Base-by-base conservation (phyloP, 2,329 filamentous ascomycete species). In the Trichoderma asperellum region DNA sequence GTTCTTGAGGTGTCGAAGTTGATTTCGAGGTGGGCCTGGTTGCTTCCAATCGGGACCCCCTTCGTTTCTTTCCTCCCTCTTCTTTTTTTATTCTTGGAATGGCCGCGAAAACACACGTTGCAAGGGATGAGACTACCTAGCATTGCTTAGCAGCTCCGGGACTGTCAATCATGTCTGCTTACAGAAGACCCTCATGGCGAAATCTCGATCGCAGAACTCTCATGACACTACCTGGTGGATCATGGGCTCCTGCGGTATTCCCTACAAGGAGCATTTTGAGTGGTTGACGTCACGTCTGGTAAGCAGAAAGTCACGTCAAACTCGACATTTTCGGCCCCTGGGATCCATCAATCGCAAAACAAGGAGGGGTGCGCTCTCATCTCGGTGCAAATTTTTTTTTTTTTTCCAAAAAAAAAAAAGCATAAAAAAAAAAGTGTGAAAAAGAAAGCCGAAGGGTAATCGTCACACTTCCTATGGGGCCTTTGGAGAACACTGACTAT, bases 171-270 rank as follows among this genome's bases (percentile, higher is more conserved):
- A 49, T 55, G 47, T 10, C 43, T 47, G 21, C 32, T 55, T 35
- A n/a, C 32, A 49, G 70, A 76, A 73, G 76, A 74, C 77, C 75
- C 74, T 72, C 73, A 72, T 70, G 72, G 71, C 71, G 71, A 71
- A 74, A 75, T 75, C 76, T 78, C 77, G 76, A 79, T 79, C 71
- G 71, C 70, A 66, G 57, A 68, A 37, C 43, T 53, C 56, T 57
- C 57, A 68, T 34, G 49, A 67, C 68, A 68, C 63, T 68, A 71
- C 72, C 72, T 73, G 56, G 68, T 67, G 63, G 68, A 61, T 70
- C 68, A 67, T 49, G 47, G 68, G 68, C 34, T 58, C 56, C 40
- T 47, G 52, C 27, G 27, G 63, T 66, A 37, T 29, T 49, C 63
- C 53, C 10, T 18, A 57, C 52, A 57, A 47, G 63, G 63, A 49